Base-by-base conservation (phyloP, 257 asterid species). In the Paraleonurus japonicus region DNA sequence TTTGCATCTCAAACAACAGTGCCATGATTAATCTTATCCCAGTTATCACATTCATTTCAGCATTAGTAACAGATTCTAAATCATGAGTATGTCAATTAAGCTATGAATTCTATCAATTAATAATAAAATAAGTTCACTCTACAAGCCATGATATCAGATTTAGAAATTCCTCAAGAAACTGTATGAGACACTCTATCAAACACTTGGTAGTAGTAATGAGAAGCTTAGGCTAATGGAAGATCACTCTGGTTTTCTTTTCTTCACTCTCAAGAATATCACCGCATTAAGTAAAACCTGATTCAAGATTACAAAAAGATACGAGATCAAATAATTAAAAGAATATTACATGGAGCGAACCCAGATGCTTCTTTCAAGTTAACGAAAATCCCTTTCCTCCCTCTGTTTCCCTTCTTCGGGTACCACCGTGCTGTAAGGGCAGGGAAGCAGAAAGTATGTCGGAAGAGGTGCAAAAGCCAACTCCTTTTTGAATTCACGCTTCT, bases 131-230 rank as follows among this genome's bases (percentile, higher is more conserved):
- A 39, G n/a, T 39, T 39, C 3, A 37, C 47, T 39, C 47, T 39
- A 39, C 47, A 39, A 11, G 50, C 50, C 50, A 43, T 43, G 50
- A 12, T 12, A 13, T 43, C 50, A 43, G 5, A 41, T 9, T 66
- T 16, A 9, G 47, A 11, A 48, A 47, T 26, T 27, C 47, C 16
- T 47, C 28, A 17, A 47, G 11, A 27, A 66, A 16, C 26, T 66
- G 47, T 4, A 1, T 47, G 47, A 66, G 47, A 16, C 71, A 66
- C 17, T 47, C 5, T 47, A 66, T 47, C 71, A 28, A 66, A 66
- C 71, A 66, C 47, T 27, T 66, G 35, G 11, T 37, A 11, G 60
- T 11, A 4, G 17, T 12, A 13, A 2, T 43, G 50, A 12, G 5
- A 43, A 41, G 48, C 3, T 41, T 41, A 13, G 16, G 13, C 2